phyloP scores from a whole-genome alignment of 352 stramenopile species.

The Globisporangium paddicum region DNA sequence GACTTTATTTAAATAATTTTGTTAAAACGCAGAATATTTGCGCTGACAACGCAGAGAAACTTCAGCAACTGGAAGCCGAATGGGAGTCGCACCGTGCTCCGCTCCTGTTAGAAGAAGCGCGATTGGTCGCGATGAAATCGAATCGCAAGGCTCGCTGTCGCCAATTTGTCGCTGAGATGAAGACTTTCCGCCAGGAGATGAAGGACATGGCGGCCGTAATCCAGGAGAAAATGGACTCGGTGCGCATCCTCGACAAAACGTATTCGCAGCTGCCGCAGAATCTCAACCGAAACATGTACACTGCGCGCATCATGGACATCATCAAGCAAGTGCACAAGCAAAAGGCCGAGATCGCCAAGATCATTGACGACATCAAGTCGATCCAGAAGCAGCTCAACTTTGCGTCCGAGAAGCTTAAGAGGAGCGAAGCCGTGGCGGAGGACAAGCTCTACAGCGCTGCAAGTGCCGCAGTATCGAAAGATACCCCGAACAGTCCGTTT shows the following conservation, averaged over 20 bases:
- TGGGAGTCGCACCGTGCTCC: constrained; percentile 44
- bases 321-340: constrained; percentile 89
- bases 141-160: constrained; percentile 49
- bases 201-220: constrained; percentile 54
- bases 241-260: constrained; percentile 49
- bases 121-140: constrained; percentile 35
- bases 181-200: constrained; percentile 56
- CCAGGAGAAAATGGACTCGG: constrained; percentile 63
- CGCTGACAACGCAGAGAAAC: constrained; percentile 39
- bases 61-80: constrained; percentile 42
- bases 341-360: constrained; percentile 81
- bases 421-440: constrained; percentile 75
- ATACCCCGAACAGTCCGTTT: constrained; percentile 26
- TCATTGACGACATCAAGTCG: constrained; percentile 69
- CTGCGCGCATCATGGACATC: constrained; percentile 87
- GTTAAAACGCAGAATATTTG: constrained; percentile 38
- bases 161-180: constrained; percentile 66
- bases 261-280: constrained; percentile 44
- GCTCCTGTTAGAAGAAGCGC: constrained; percentile 42
- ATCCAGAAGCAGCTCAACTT: constrained; percentile 82
- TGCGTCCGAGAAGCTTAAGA: constrained; percentile 74
- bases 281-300: constrained; percentile 80
- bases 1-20: background rate
- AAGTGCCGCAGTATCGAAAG: constrained; percentile 22
- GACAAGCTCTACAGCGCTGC: constrained; percentile 80